A percentile compares a stretch with the other conserved stretches of the same genome.
Evolutionary conservation across 2,329 filamentous ascomycete species (phyloP).

Genomic region (Tricladium varicosporioides): DNA sequence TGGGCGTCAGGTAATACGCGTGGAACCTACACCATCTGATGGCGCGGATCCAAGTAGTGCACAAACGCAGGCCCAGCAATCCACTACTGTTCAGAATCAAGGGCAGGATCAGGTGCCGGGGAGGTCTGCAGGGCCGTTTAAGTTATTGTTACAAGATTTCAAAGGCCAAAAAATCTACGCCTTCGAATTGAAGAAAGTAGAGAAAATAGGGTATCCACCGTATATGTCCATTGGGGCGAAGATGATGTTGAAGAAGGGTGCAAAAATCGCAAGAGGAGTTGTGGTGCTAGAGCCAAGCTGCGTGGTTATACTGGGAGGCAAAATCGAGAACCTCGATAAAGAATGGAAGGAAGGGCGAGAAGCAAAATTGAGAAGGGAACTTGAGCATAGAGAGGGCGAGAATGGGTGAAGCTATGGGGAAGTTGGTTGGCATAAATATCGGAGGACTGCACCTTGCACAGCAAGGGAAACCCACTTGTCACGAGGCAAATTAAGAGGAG

Average conservation of each 20-base stretch:
- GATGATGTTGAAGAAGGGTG: conserved; percentile 66
- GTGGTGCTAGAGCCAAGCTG: conserved; percentile 71
- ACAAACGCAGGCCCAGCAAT: conserved; percentile 35
- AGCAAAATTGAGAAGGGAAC: conserved; percentile 58
- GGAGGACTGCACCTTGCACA: no score
- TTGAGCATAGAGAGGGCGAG: conserved; percentile 39
- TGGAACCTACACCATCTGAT: conserved; percentile 48
- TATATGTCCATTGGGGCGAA: conserved; percentile 78
- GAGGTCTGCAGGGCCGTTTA: conserved; percentile 58
- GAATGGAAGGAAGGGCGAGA: conserved; percentile 74
- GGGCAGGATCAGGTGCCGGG: not conserved
- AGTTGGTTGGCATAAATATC: no score
- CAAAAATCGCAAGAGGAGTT: conserved; percentile 69
- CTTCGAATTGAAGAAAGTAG: conserved; percentile 67
- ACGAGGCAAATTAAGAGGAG: no score
- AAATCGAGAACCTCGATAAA: conserved; percentile 77
- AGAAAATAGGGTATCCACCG: conserved; percentile 56
- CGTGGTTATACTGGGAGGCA: conserved; percentile 79
- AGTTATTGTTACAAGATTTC: conserved; percentile 79
- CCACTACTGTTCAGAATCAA: not conserved
- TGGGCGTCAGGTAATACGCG: conserved; percentile 79
- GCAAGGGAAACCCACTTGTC: no score
- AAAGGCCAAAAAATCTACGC: conserved; percentile 67
- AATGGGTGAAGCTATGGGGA: not conserved
- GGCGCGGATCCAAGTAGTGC: conserved; percentile 5